Base-by-base conservation (phyloP, 345 rosid species). In the Toxicodendron radicans region DNA sequence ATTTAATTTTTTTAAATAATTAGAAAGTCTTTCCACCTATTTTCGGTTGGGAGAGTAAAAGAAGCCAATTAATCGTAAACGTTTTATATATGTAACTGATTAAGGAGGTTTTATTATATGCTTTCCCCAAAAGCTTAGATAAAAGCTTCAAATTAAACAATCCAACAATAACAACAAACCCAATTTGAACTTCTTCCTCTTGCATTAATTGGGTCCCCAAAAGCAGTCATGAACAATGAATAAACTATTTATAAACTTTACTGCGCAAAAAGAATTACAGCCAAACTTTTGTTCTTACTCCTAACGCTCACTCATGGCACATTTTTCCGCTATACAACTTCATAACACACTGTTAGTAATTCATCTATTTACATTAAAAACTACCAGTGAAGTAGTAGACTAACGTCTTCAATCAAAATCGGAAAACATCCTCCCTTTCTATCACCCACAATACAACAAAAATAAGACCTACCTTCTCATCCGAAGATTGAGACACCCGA, bases 301-400 rank as follows among this genome's bases (percentile, higher is more conserved):
- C 57, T 73, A 57, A 62, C 41, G 41, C 63, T 59, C 52, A 35
- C 58, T 73, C 62, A 71, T 54, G 23, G 69, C 71, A 61, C 71
- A 64, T 52, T 58, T 72, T 74, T 70, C 73, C 73, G 21, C 86
- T 80, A 73, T 84, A 84, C 87, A 82, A 75, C 78, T 70, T 79
- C 68, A 75, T 69, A 53, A 69, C 83, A 78, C 73, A 59, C 74
- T 49, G 76, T 71, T 52, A 66, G 69, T 64, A 72, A 70, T 38
- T 76, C 77, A 53, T 66, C 80, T 82, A 84, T 86, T 66, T 84
- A 86, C 90, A 79, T 59, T 52, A 20, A 43, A 52, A 21, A 67
- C 38, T 5, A 38, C 43, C 43, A 74, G 48, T 60, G 48, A 16
- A 4, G 1, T 23, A 41, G 30, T 45, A 52, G 74, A 68, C 59